Evolutionary conservation across 371 early-diverging fungal species (phyloP).

Genomic region (Mortierella sp.): DNA sequence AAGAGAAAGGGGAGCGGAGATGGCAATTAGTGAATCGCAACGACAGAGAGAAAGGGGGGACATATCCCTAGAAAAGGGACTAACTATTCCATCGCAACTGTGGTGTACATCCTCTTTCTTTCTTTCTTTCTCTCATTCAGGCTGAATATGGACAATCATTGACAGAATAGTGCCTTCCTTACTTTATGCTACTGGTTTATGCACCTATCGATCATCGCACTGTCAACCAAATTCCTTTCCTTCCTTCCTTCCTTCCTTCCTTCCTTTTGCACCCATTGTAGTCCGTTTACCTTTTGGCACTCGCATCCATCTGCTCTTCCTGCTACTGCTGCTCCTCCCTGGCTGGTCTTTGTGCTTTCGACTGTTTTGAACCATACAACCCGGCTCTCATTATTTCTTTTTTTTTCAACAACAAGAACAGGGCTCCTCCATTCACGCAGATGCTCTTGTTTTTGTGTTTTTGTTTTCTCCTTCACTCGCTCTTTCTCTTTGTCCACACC

Average conservation of each 20-base stretch:
- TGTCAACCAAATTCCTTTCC: too few species aligned
- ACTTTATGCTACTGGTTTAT: too few species aligned
- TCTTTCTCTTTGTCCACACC: background rate
- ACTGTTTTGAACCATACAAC: background rate
- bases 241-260: too few species aligned
- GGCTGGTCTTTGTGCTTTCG: background rate
- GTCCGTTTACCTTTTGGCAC: background rate
- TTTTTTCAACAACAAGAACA: background rate
- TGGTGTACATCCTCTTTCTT: background rate
- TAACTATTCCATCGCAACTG: too few species aligned
- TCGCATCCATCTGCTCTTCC: background rate
- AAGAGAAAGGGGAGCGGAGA: too few species aligned
- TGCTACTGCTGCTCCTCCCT: background rate
- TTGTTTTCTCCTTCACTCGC: background rate
- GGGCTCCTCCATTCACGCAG: background rate
- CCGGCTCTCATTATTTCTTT: slow-evolving; percentile 7
- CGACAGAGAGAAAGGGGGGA: too few species aligned
- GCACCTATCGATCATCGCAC: too few species aligned
- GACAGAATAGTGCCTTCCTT: too few species aligned
- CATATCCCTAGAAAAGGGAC: too few species aligned
- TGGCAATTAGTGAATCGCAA: too few species aligned
- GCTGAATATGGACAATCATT: background rate
- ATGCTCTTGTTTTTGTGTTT: background rate
- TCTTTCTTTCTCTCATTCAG: background rate
- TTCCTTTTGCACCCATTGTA: too few species aligned